phyloP scores from a whole-genome alignment of 805 yeast genomes.

The Barnettozyma sp. region DNA sequence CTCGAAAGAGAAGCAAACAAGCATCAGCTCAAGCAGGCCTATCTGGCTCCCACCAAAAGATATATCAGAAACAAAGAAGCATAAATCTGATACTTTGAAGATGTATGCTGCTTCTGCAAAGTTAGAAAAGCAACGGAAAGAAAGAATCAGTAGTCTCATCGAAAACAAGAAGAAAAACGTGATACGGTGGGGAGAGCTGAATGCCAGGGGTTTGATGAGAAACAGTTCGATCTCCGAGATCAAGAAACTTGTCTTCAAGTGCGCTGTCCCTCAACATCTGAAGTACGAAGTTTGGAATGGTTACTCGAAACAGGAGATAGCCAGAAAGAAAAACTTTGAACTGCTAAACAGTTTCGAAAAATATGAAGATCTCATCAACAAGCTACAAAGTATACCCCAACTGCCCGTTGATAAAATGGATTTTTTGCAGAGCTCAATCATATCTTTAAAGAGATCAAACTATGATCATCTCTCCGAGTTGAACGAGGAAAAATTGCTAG shows the following conservation, averaged over 20 bases:
- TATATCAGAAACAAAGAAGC: constrained; percentile 44
- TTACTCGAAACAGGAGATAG: constrained; percentile 9
- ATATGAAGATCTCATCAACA: constrained; percentile 29
- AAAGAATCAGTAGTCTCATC: constrained; percentile 1
- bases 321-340: constrained; percentile 11
- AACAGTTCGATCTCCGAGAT: constrained; percentile 15
- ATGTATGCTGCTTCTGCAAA: constrained; percentile 27
- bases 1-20: constrained; percentile 31
- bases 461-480: constrained; percentile 11
- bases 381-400: constrained; percentile 7
- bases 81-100: constrained; percentile 45
- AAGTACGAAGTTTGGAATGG: constrained; percentile 19
- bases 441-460: constrained; percentile 14
- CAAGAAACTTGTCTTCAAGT: constrained; percentile 20
- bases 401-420: constrained; percentile 20
- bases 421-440: constrained; percentile 17
- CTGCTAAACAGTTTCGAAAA: constrained; percentile 26
- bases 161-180: constrained; percentile 13
- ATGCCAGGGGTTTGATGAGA: constrained; percentile 11
- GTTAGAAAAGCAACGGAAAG: constrained; percentile 13
- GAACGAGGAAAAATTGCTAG: constrained; percentile 19
- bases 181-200: constrained; percentile 20
- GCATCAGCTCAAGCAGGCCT: constrained; percentile 52
- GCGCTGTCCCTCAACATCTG: constrained; percentile 19
- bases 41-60: constrained; percentile 65